Base-by-base conservation (phyloP, 164 flowering plant species). In the Amborella trichopoda region DNA sequence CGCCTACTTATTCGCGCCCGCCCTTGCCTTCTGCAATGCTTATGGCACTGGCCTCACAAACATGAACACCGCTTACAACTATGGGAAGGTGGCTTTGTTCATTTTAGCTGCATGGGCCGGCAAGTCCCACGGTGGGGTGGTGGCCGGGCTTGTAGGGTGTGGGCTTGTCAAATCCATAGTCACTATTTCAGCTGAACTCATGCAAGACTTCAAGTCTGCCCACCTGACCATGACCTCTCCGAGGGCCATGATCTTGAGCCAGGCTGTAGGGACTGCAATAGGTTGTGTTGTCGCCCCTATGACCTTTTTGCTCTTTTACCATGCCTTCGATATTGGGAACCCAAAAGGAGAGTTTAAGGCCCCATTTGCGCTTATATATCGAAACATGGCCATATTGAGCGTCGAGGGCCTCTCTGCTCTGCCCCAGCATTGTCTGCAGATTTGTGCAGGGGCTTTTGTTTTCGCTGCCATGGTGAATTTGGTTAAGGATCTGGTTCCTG, bases 31-130 rank as follows among this genome's bases (percentile, higher is more conserved):
- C 72, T 86, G 98, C 70, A 90, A 90, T 59, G 96, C 98, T 17
- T 90, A 86, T 46, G 98, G 98, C 11, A 71, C 93, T 25, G 96
- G 94, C 30, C 67, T 86, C 2, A 90, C 98, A 0, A 93, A 90
- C 67, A 79, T 79, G 83, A 81, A 81, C 70, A 77, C 87, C 89
- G 81, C 85, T 11, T 80, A 73, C 39, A 90, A 79, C 48, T 90
- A 87, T 36, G 96, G 95, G 11, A 91, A 91, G 66, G 80, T 77
- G 0, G 86, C 95, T 4, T 81, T 91, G 28, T 87, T 90, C 49
- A 61, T 81, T 21, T 37, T 37, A 5, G 41, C 41, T 37, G 41
- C 41, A 8, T 37, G 41, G 41, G 41, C 41, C 19, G 41, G 41
- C 41, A 37, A 37, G 19, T 18, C 16, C 19, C 19, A 21, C 19